Percentiles rank a stretch among this genome's conserved stretches.
These are phyloP conservation scores for Leccinum pachyderme DNA, from an alignment of 1,284 basidiomycete genomes.

Conservation along the genomic window DNA sequence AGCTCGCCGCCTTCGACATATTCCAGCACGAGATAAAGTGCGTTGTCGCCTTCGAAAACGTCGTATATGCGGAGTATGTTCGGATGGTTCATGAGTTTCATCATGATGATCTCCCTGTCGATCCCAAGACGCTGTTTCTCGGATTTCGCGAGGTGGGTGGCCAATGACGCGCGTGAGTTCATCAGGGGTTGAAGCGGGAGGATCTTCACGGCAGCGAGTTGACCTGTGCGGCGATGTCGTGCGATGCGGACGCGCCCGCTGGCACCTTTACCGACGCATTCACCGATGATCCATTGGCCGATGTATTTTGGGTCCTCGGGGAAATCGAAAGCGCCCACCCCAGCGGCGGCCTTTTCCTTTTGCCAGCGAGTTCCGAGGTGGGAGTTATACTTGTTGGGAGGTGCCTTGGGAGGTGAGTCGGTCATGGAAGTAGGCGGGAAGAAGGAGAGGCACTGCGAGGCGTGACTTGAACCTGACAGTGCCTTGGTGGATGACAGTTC, in stretches of 20 bases:
- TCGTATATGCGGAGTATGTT: conserved; percentile 97
- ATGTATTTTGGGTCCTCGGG: conserved; percentile 73
- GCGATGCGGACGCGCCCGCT: conserved; percentile 96
- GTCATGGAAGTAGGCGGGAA: conserved; percentile 25
- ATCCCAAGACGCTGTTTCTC: conserved; percentile 92
- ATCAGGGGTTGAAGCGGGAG: conserved; percentile 86
- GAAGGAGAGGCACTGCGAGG: conserved; percentile 2
- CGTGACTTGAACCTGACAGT: not conserved
- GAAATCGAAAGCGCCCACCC: conserved; percentile 64
- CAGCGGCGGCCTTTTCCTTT: conserved; percentile 77
- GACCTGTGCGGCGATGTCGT: conserved; percentile 82
- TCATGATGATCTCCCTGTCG: conserved; percentile 98
- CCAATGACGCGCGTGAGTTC: conserved; percentile 73
- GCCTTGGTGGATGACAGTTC: not conserved
- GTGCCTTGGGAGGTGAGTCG: conserved; percentile 62
- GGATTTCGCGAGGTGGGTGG: conserved; percentile 70
- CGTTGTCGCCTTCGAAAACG: conserved; percentile 92
- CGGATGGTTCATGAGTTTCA: conserved; percentile 99
- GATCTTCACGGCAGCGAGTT: conserved; percentile 97
- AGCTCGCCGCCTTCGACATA: conserved; percentile 98
- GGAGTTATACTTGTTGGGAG: conserved; percentile 64
- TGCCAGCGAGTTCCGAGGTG: conserved; percentile 78
- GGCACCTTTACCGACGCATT: conserved; percentile 94
- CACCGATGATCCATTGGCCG: conserved; percentile 85
- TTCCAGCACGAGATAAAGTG: conserved; percentile 94